Evolutionary conservation across 768 basidiomycete genomes (phyloP).

Genomic region (Leccinellum albellum): DNA sequence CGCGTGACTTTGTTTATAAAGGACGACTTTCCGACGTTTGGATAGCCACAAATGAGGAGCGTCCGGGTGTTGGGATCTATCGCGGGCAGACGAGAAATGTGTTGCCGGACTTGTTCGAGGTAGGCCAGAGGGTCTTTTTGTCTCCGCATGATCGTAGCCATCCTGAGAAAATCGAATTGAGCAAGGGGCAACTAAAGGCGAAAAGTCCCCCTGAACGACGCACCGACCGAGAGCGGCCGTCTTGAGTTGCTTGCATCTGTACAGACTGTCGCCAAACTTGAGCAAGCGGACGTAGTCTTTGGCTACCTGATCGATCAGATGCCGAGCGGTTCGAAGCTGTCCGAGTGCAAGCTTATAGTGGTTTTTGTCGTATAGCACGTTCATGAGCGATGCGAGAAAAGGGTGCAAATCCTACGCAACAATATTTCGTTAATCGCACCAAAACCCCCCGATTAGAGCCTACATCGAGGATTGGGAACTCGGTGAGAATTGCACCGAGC

Average conservation of each 20-base stretch:
- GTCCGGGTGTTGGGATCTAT: constrained; percentile 99
- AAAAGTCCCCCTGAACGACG: constrained; percentile 28
- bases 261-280: constrained; percentile 97
- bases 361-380: constrained; percentile 99
- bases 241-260: constrained; percentile 98
- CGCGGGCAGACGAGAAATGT: constrained; percentile 95
- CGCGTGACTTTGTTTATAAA: constrained; percentile 99
- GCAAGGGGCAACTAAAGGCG: neutral
- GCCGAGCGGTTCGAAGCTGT: constrained; percentile 91
- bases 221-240: constrained; percentile 94
- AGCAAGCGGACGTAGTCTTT: constrained; percentile 96
- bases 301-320: constrained; percentile 94
- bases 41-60: constrained; percentile 96
- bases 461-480: constrained; percentile 97
- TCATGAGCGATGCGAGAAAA: constrained; percentile 92
- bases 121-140: constrained; percentile 99
- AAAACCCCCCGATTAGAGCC: constrained; percentile 32
- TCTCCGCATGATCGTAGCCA: constrained; percentile 98
- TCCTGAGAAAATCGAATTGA: constrained; percentile 42
- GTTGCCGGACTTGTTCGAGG: constrained; percentile 98
- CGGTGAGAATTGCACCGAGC: constrained; percentile 84
- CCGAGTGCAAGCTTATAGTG: constrained; percentile 99
- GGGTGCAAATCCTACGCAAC: constrained; percentile 79
- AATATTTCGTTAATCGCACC: neutral
- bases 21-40: constrained; percentile 98